These are phyloP conservation scores for Melampsora americana DNA, from an alignment of 1,284 basidiomycete genomes.

Conservation along the genomic window DNA sequence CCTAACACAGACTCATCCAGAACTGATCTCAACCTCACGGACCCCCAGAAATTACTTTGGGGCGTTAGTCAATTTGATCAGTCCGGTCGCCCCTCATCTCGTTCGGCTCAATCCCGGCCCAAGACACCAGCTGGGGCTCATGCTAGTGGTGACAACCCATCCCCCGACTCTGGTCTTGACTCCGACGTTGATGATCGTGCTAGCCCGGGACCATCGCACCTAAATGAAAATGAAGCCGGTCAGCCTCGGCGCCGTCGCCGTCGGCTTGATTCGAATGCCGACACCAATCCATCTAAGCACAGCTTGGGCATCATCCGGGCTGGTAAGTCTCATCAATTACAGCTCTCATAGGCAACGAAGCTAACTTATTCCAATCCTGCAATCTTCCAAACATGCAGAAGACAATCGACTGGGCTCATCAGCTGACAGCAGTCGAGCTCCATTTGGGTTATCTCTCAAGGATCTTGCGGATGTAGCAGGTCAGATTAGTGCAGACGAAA, in stretches of 20 bases:
- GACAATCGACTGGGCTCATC: too few relatives aligned
- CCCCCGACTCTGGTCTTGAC: slow-evolving; percentile 16
- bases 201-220: not conserved
- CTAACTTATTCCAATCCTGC: slow-evolving; percentile 45
- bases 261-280: not conserved
- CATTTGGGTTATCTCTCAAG: slow-evolving; percentile 1
- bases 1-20: not conserved
- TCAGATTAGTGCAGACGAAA: slow-evolving; percentile 77
- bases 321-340: too few relatives aligned
- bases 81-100: slow-evolving; percentile 17
- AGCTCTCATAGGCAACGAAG: not conserved
- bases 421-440: too few relatives aligned
- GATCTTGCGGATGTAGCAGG: slow-evolving; percentile 70
- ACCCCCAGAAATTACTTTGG: slow-evolving; percentile 40
- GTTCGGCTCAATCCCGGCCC: slow-evolving; percentile 8
- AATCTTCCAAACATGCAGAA: slow-evolving; percentile 42
- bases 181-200: slow-evolving; percentile 9
- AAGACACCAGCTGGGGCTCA: not conserved
- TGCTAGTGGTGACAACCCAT: slow-evolving; percentile 11
- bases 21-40: slow-evolving; percentile 23
- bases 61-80: slow-evolving; percentile 22
- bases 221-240: slow-evolving; percentile 5
- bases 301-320: not conserved
- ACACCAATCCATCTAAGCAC: not conserved
- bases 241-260: slow-evolving; percentile 13